phyloP scores from a whole-genome alignment of 2,329 filamentous ascomycete genomes.

The Drechslerella coelobrocha region DNA sequence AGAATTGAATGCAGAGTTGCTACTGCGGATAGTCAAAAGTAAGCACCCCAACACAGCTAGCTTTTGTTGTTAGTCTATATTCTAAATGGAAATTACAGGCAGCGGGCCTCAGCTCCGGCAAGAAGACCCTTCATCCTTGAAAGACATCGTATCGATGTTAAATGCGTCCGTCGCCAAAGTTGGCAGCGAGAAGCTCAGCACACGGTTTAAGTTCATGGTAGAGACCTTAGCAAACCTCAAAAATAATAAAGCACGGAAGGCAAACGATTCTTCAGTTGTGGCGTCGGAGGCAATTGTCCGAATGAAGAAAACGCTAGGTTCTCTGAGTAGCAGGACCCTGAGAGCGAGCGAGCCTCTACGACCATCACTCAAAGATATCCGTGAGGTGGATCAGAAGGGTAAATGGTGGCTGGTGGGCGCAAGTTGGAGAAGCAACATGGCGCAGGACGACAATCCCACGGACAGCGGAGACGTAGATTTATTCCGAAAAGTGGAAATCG shows the following conservation, averaged over 20 bases:
- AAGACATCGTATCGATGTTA: slow-evolving; percentile 83
- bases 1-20: slow-evolving; percentile 85
- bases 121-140: slow-evolving; percentile 85
- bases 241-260: slow-evolving; percentile 82
- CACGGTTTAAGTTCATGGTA: slow-evolving; percentile 95
- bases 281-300: slow-evolving; percentile 81
- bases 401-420: slow-evolving; percentile 99
- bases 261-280: slow-evolving; percentile 69
- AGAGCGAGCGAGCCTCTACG: slow-evolving; percentile 82
- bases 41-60: slow-evolving; percentile 51
- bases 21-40: slow-evolving; percentile 81
- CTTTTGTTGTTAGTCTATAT: background rate
- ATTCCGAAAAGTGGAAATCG: slow-evolving; percentile 1
- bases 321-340: slow-evolving; percentile 71
- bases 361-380: slow-evolving; percentile 81
- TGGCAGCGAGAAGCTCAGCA: slow-evolving; percentile 75
- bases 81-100: slow-evolving; percentile 57
- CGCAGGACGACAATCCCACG: slow-evolving; percentile 16
- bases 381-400: slow-evolving; percentile 80
- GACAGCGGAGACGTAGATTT: background rate
- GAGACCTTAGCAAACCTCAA: slow-evolving; percentile 94
- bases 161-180: slow-evolving; percentile 73
- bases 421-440: slow-evolving; percentile 71
- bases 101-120: slow-evolving; percentile 82
- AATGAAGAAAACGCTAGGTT: slow-evolving; percentile 86